Percentiles rank a stretch among this genome's conserved stretches.
phyloP scores from a whole-genome alignment of 1,139 yeast species.

The Taphrina flavorubra region DNA sequence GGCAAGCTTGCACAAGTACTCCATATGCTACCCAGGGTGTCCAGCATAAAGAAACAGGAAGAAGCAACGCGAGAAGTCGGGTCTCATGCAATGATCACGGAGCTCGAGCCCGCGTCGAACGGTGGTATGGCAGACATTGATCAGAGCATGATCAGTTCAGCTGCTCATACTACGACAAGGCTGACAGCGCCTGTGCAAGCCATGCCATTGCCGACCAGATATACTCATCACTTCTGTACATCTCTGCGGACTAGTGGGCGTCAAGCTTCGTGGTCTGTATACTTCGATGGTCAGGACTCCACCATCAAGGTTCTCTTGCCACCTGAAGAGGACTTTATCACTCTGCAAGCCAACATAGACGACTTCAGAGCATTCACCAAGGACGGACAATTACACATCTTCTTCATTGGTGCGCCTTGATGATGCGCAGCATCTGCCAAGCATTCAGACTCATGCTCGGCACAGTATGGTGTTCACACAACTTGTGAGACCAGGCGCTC shows the following conservation, averaged over 20 bases:
- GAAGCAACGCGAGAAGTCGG: not conserved
- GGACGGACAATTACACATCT: constrained; percentile 16
- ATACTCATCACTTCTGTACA: constrained; percentile 18
- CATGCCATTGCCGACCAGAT: constrained; percentile 19
- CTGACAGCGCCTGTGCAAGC: constrained; percentile 3
- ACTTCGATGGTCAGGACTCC: not conserved
- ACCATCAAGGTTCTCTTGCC: constrained; percentile 17
- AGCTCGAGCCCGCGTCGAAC: not conserved
- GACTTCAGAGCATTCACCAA: constrained; percentile 25
- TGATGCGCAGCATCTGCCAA: not conserved
- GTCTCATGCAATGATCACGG: not conserved
- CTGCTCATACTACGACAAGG: not conserved
- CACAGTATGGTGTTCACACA: not conserved
- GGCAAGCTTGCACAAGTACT: constrained; percentile 3
- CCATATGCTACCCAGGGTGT: not conserved
- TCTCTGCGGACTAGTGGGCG: constrained; percentile 11
- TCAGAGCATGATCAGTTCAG: not conserved
- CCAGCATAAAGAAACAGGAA: not conserved
- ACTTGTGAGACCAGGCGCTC: too few relatives aligned
- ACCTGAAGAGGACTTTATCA: constrained; percentile 13
- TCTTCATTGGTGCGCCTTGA: constrained; percentile 3
- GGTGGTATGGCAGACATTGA: not conserved
- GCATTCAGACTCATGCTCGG: not conserved
- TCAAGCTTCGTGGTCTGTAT: constrained; percentile 29
- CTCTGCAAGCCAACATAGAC: not conserved